Evolutionary conservation across 495 filamentous ascomycete genomes (phyloP), one percentile per base, ranked within the genome.

Genomic region (Aspergillus coremiiformis): DNA sequence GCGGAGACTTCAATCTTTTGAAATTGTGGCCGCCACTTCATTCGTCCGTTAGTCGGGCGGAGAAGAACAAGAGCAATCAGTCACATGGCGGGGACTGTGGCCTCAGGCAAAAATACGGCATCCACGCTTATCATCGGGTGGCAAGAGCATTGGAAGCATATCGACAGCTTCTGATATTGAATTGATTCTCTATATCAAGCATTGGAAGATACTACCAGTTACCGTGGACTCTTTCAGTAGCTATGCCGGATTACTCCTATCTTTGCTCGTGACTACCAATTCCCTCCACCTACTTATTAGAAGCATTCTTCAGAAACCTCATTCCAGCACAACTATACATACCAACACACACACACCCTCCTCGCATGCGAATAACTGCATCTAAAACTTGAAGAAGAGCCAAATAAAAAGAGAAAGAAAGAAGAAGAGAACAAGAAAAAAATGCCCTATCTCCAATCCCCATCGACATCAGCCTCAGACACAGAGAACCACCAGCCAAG

Each of bases 361-460:
- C 8, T 9, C 27, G 12, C 8, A 3, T 27, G 24, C 24, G 14
- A 3, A 35, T 12, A 35, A 35, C 2, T 35, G 14, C 12, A 1
- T n/a, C 32, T 20, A 45, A 45, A 8, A 12, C 14, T n/a, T n/a
- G n/a, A n/a, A n/a, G n/a, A n/a, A n/a, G n/a, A n/a, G n/a, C n/a
- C n/a, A n/a, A n/a, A n/a, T n/a, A n/a, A n/a, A 1, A 5, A 6
- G 14, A 1, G 3, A 11, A 17, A 26, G 9, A 0, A 47, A 32
- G 15, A 32, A 20, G 23, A 12, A 8, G 14, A 15, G 11, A 23
- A 33, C 15, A 54, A 20, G 23, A 8, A 29, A 57, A 61, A 3
- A 22, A 74, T 74, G 71, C 69, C 71, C 14, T 72, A 64, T 39
- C 58, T 72, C 43, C 49, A 62, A 21, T 51, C 58, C 11, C 52